phyloP scores from a whole-genome alignment of 768 basidiomycete genomes.

The Rhodotorula graminis region DNA sequence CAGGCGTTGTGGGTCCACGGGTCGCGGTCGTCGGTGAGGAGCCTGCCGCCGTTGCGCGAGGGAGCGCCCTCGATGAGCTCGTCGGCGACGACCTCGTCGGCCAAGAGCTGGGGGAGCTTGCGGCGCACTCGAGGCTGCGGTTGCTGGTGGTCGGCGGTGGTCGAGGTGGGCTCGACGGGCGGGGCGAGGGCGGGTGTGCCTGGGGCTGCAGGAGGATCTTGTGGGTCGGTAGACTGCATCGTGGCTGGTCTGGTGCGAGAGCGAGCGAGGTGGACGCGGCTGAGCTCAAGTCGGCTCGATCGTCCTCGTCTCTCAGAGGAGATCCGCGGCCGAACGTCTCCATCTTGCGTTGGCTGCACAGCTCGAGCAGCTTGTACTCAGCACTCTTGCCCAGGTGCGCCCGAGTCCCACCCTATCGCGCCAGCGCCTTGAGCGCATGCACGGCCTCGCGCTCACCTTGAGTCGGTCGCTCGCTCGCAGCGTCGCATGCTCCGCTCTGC shows the following conservation, averaged over 20 bases:
- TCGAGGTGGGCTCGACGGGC: neutral
- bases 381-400: neutral
- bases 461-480: neutral
- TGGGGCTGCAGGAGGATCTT: too few species aligned
- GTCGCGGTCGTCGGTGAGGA: slow-evolving; percentile 52
- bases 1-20: slow-evolving; percentile 85
- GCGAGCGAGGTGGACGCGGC: too few species aligned
- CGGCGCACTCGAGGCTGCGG: neutral
- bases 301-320: too few species aligned
- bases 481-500: neutral
- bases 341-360: too few species aligned
- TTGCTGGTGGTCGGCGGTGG: neutral
- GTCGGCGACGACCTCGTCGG: slow-evolving; percentile 25
- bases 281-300: too few species aligned
- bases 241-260: too few species aligned
- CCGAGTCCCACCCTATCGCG: neutral
- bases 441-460: too few species aligned
- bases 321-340: too few species aligned
- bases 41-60: slow-evolving; percentile 28
- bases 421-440: neutral
- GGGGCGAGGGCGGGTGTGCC: neutral
- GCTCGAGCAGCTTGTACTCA: neutral
- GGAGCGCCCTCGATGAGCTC: slow-evolving; percentile 26
- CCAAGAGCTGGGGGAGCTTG: slow-evolving; percentile 23
- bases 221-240: too few species aligned